Evolutionary conservation across 2,329 filamentous ascomycete genomes (phyloP), one percentile per base, ranked within the genome.

Genomic region (Hymenoscyphus scutula): DNA sequence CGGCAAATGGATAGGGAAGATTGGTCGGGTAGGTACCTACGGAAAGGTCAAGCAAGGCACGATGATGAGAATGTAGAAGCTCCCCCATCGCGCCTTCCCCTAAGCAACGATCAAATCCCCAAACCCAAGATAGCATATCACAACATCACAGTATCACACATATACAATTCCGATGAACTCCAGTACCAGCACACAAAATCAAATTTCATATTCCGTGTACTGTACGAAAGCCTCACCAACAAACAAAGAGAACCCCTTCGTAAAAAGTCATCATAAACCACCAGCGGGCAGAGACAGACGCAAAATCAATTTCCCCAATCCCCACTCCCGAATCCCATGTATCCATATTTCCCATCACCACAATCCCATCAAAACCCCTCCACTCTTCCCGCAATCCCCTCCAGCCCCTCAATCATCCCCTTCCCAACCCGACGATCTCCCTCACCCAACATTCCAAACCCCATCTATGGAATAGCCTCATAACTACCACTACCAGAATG

Each of bases 401-500:
- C 17, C 27, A n/a, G 2, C 1, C 32, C 29, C 27, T 1, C 15
- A 13, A 8, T 32, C 5, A n/a, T n/a, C n/a, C n/a, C n/a, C n/a
- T n/a, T n/a, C n/a, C n/a, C n/a, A n/a, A n/a, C n/a, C n/a, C n/a
- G n/a, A n/a, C n/a, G n/a, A n/a, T n/a, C n/a, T n/a, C n/a, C n/a
- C n/a, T n/a, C n/a, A n/a, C n/a, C n/a, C n/a, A 5, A 41, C 8
- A 13, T 15, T n/a, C 17, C 19, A 25, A 23, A 34, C 10, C 13
- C 37, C 53, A 53, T 58, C 41, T 58, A 62, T 13, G 45, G 29
- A 38, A 62, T 69, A 30, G 81, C 74, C 75, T 87, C 84, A 69
- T 87, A 87, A n/a, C 80, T 80, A 10, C 77, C 74, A 53, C 78
- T 77, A 41, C 77, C 77, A 72, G 80, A 83, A 73, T 87, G 84